phyloP scores from a whole-genome alignment of 2,329 filamentous ascomycete genomes.

The Aspergillus quadricinctus region DNA sequence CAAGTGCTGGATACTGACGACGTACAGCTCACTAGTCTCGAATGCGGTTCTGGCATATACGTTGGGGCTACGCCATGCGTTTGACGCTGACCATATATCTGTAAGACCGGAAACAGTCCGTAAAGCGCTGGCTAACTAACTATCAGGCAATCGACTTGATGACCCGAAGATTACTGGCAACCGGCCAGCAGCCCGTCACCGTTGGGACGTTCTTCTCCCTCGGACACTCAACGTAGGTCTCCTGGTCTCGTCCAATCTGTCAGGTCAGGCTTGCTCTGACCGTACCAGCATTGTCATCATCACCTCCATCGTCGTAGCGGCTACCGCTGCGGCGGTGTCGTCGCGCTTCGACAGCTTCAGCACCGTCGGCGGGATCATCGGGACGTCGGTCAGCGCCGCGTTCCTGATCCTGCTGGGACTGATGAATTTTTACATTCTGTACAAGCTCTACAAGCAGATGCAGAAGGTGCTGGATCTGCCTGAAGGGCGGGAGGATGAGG shows the following conservation, averaged over 20 bases:
- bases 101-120: slow-evolving; percentile 26
- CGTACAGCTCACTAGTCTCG: slow-evolving; percentile 59
- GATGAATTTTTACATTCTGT: slow-evolving; percentile 83
- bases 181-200: slow-evolving; percentile 79
- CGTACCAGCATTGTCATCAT: slow-evolving; percentile 66
- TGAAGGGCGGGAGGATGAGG: slow-evolving; percentile 45
- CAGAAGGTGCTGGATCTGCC: slow-evolving; percentile 52
- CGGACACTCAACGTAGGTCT: slow-evolving; percentile 71
- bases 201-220: slow-evolving; percentile 94
- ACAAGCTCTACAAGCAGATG: slow-evolving; percentile 68
- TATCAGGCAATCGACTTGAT: slow-evolving; percentile 82
- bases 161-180: slow-evolving; percentile 81
- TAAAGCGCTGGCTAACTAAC: slow-evolving; percentile 3
- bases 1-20: slow-evolving; percentile 1
- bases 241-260: slow-evolving; percentile 3
- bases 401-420: slow-evolving; percentile 78
- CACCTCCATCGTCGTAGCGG: slow-evolving; percentile 87
- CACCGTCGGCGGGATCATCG: slow-evolving; percentile 79
- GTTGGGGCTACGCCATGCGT: slow-evolving; percentile 85
- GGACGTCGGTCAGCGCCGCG: slow-evolving; percentile 76
- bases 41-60: slow-evolving; percentile 83
- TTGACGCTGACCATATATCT: slow-evolving; percentile 91
- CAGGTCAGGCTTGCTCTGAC: slow-evolving; percentile 1
- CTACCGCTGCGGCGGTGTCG: slow-evolving; percentile 78
- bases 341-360: slow-evolving; percentile 76